Conservation (phyloP, 2,329 filamentous ascomycete genomes). For the Blumeria graminis region DNA sequence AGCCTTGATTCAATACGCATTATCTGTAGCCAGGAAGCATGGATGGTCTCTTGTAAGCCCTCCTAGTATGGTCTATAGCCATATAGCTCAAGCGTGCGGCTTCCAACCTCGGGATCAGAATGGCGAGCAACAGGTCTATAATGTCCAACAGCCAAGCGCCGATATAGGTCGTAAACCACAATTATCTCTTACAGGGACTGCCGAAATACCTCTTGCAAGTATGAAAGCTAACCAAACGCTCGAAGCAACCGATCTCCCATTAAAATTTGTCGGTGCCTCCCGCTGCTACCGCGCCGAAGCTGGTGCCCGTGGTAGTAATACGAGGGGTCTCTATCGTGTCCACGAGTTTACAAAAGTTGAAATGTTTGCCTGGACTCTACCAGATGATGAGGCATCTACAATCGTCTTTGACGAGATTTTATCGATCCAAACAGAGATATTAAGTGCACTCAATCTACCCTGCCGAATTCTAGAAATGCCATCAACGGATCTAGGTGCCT, state of each 20-base stretch:
- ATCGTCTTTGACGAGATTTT: slow-evolving; percentile 66
- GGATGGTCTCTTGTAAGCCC: slow-evolving; percentile 68
- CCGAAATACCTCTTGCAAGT: slow-evolving; percentile 81
- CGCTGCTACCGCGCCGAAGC: slow-evolving; percentile 94
- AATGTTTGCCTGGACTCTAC: slow-evolving; percentile 74
- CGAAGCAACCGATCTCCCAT: slow-evolving; percentile 38
- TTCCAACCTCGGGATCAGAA: slow-evolving; percentile 82
- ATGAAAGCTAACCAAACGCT: slow-evolving; percentile 61
- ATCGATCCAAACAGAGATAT: slow-evolving; percentile 63
- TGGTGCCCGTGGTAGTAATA: slow-evolving; percentile 67
- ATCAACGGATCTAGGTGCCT: slow-evolving; percentile 64
- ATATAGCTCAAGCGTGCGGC: slow-evolving; percentile 75
- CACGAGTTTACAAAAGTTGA: slow-evolving; percentile 99
- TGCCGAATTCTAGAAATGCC: slow-evolving; percentile 91
- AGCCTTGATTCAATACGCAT: slow-evolving; percentile 67
- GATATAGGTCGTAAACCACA: slow-evolving; percentile 42
- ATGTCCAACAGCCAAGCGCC: slow-evolving; percentile 39
- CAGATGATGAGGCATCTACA: slow-evolving; percentile 24
- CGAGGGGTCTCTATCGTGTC: slow-evolving; percentile 85
- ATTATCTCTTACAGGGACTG: slow-evolving; percentile 61
- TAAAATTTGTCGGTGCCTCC: slow-evolving; percentile 62
- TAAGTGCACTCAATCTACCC: slow-evolving; percentile 51
- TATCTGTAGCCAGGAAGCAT: slow-evolving; percentile 43
- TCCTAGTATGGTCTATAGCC: slow-evolving; percentile 73
- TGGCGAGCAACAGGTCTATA: slow-evolving; percentile 81